These are phyloP conservation scores for Pelagophyceae sp. DNA, from an alignment of 352 stramenopile genomes.

Conservation along the genomic window DNA sequence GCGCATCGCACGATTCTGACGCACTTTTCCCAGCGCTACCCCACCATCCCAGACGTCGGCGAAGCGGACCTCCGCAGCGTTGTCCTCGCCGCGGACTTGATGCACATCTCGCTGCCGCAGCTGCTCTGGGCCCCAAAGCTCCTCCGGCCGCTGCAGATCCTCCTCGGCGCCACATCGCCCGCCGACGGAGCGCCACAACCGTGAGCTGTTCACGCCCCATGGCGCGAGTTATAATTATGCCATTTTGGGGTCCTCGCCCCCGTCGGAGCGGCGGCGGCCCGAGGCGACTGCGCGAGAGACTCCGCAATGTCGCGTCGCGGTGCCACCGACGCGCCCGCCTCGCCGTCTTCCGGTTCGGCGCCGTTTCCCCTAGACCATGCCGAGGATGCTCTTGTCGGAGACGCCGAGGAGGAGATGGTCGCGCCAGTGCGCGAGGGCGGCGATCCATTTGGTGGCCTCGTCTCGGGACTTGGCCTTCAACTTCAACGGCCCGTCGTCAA, in stretches of 20 bases:
- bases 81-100: slow-evolving; percentile 55
- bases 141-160: neutral
- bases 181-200: no score
- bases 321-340: no score
- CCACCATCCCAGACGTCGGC: slow-evolving; percentile 48
- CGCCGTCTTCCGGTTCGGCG: no score
- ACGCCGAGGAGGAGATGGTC: neutral
- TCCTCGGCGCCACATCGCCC: neutral
- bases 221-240: no score
- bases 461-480: neutral
- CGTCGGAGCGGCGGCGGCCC: no score
- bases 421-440: neutral
- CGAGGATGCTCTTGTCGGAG: no score
- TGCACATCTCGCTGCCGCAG: slow-evolving; percentile 33
- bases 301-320: no score
- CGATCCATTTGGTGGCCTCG: neutral
- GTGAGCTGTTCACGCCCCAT: no score
- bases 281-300: no score
- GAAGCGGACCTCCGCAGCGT: slow-evolving; percentile 13
- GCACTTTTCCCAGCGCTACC: slow-evolving; percentile 87
- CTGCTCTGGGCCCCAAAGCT: slow-evolving; percentile 4
- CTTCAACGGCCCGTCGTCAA: neutral
- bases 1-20: slow-evolving; percentile 79
- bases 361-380: no score
- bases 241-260: no score